These are phyloP conservation scores for Dioszegia hungarica DNA, from an alignment of 768 basidiomycete genomes.

Conservation along the genomic window DNA sequence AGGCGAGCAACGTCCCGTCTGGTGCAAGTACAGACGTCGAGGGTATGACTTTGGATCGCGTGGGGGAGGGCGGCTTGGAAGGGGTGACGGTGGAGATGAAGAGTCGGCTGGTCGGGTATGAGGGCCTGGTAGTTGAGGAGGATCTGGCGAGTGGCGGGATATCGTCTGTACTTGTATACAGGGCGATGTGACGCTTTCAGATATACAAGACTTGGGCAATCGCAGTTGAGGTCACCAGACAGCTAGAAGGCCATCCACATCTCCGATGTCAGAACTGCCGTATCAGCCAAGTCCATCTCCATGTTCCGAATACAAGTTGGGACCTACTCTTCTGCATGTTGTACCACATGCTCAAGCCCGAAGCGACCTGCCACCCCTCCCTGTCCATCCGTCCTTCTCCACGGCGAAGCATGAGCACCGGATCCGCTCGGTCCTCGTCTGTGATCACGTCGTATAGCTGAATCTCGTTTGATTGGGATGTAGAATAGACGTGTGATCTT, in stretches of 20 bases:
- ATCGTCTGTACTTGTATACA: slow-evolving; percentile 31
- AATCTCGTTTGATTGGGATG: slow-evolving; percentile 38
- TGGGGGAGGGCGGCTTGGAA: slow-evolving; percentile 38
- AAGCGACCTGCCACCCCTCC: slow-evolving; percentile 62
- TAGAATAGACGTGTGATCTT: slow-evolving; percentile 37
- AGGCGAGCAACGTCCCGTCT: background rate
- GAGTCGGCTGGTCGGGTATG: slow-evolving; percentile 36
- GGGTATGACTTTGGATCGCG: slow-evolving; percentile 47
- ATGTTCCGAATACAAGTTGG: too few relatives aligned
- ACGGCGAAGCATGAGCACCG: slow-evolving; percentile 54
- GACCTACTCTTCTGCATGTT: slow-evolving; percentile 62
- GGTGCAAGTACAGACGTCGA: too few relatives aligned
- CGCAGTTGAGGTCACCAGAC: background rate
- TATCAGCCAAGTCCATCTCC: background rate
- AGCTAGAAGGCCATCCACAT: slow-evolving; percentile 37
- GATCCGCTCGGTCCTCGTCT: slow-evolving; percentile 52
- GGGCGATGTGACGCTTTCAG: background rate
- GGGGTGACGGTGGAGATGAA: slow-evolving; percentile 32
- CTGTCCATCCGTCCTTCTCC: slow-evolving; percentile 55
- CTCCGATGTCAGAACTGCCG: slow-evolving; percentile 30
- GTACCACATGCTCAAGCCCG: slow-evolving; percentile 70
- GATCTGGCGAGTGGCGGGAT: slow-evolving; percentile 37
- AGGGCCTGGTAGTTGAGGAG: slow-evolving; percentile 36
- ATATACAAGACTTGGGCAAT: background rate
- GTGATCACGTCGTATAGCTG: slow-evolving; percentile 31